Percentiles rank a stretch among this genome's conserved stretches.
phyloP scores from a whole-genome alignment of 2,329 filamentous ascomycete genomes.

The Rachicladosporium sp. region DNA sequence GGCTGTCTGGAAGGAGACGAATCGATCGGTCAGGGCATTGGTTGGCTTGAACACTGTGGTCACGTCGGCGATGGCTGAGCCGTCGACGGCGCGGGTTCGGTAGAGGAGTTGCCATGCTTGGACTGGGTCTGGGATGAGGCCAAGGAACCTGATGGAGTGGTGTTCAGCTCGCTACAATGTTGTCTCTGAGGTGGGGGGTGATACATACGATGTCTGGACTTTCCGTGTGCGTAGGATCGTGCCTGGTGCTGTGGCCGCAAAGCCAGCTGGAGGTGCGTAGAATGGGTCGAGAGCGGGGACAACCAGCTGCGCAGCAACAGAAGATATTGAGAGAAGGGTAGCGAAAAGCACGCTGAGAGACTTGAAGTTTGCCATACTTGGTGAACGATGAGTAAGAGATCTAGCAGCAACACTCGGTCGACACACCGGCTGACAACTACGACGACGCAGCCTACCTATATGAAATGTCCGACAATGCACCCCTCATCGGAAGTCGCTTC shows the following conservation, averaged over 20 bases:
- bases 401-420: too few species aligned
- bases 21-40: slow-evolving; percentile 12
- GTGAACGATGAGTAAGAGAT: too few species aligned
- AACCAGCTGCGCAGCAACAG: neutral
- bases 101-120: slow-evolving; percentile 16
- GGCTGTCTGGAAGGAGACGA: slow-evolving; percentile 19
- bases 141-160: slow-evolving; percentile 3
- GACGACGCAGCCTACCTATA: too few species aligned
- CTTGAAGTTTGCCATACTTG: too few species aligned
- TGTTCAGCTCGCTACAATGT: too few species aligned
- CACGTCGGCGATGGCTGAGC: slow-evolving; percentile 15
- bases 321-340: slow-evolving; percentile 8
- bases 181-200: too few species aligned
- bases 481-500: too few species aligned
- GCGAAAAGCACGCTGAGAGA: too few species aligned
- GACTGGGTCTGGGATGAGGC: slow-evolving; percentile 13
- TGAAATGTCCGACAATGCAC: too few species aligned
- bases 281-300: slow-evolving; percentile 15
- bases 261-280: slow-evolving; percentile 16
- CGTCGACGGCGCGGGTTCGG: slow-evolving; percentile 15
- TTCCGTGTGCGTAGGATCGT: slow-evolving; percentile 14
- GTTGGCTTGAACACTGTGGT: slow-evolving; percentile 18
- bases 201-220: slow-evolving; percentile 9
- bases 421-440: too few species aligned
- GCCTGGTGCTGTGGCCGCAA: slow-evolving; percentile 12